Base-by-base conservation (phyloP, 768 basidiomycete genomes). In the Pilatotrama ljubarskyi region DNA sequence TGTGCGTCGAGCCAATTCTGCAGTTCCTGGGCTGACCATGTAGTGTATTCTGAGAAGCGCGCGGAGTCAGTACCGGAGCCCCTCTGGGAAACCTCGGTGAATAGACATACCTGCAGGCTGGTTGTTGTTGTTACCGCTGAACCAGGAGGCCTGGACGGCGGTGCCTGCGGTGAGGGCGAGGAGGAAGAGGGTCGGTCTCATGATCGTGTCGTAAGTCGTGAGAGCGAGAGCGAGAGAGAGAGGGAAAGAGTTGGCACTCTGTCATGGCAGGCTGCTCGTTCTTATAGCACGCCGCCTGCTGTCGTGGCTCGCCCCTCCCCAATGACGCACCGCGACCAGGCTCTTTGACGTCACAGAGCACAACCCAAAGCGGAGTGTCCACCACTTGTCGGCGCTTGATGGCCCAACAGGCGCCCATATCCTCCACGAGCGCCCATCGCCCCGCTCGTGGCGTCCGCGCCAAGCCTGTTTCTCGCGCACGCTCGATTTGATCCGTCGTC, bases 1-100 rank as follows among this genome's bases (percentile, higher is more conserved):
- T 89, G 87, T 0, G 84, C 80, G 43, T 84, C 77, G 55, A 93
- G 84, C 88, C 90, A 93, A 32, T 79, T 71, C 60, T 81, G 77
- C 26, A 93, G 80, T 62, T 93, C 79, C 10, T 78, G 72, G 25
- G 80, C 70, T 2, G 88, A 84, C 93, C 92, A 94, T 51, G 65
- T 71, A 24, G 69, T 62, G 49, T 76, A 80, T 59, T 76, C 78
- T 69, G 67, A 57, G 44, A 63, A 29, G 38, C 47, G 36, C 35
- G 3, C 61, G 41, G 46, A 54, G 66, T 80, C 40, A 60, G 50
- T 29, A 18, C 22, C 29, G 35, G 37, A 48, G 26, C n/a, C 15
- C 13, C 38, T 51, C 18, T 22, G 42, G 24, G n/a, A 20, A 37
- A 35, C 6, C 17, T 32, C 43, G 63, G 22, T 47, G 24, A 17